Percentiles rank a stretch among this genome's conserved stretches.
phyloP scores from a whole-genome alignment of 495 filamentous ascomycete genomes.

The Amphirosellinia nigrospora region DNA sequence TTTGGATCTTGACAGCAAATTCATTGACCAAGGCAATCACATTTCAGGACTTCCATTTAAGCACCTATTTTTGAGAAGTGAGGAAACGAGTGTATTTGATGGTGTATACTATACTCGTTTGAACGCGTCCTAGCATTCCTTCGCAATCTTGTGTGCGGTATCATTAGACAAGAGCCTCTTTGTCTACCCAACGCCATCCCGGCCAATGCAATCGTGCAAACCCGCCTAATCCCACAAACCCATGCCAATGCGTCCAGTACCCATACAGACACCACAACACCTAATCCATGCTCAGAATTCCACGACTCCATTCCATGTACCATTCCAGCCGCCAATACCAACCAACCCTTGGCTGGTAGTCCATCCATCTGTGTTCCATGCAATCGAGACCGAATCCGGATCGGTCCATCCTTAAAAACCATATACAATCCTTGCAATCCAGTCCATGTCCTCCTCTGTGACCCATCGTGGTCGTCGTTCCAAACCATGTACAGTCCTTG shows the following conservation, averaged over 20 bases:
- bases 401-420: background rate
- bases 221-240: constrained; percentile 1
- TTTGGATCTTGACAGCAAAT: background rate
- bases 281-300: background rate
- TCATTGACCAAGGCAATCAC: background rate
- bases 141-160: constrained; percentile 5
- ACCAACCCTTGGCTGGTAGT: background rate
- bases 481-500: background rate
- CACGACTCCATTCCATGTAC: constrained; percentile 10
- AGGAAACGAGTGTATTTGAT: constrained; percentile 18
- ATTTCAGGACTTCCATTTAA: background rate
- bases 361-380: background rate
- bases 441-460: background rate
- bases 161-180: background rate
- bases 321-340: background rate
- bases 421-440: constrained; percentile 6
- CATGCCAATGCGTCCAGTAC: constrained; percentile 17
- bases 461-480: no score
- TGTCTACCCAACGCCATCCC: constrained; percentile 15
- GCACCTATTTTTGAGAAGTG: background rate
- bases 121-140: constrained; percentile 19
- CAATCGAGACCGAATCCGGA: background rate
- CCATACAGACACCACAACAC: constrained; percentile 16
- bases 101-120: constrained; percentile 19
- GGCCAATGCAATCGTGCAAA: constrained; percentile 10